These are phyloP conservation scores for Psilocybe tampanensis DNA, from an alignment of 768 basidiomycete species.

Conservation along the genomic window DNA sequence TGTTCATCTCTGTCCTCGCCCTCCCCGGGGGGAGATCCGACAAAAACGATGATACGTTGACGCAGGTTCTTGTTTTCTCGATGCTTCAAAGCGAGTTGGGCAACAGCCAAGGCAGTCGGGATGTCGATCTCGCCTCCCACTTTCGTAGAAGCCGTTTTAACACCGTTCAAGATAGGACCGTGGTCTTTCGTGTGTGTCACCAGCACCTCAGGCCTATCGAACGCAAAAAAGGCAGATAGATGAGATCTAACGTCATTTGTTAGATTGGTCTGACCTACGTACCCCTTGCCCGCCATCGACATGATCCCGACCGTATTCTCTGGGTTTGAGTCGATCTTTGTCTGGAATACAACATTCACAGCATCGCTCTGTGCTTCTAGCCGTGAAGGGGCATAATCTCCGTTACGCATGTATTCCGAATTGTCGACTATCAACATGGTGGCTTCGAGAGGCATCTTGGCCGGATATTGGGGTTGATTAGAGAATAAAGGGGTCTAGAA, in stretches of 20 bases:
- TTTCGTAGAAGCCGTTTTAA: constrained; percentile 70
- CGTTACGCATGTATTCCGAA: constrained; percentile 96
- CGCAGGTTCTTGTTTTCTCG: constrained; percentile 98
- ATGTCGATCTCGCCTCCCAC: constrained; percentile 86
- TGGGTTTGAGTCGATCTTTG: constrained; percentile 94
- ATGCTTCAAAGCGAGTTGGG: constrained; percentile 96
- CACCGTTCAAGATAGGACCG: constrained; percentile 83
- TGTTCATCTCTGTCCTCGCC: constrained; percentile 74
- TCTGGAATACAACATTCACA: constrained; percentile 85
- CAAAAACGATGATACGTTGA: constrained; percentile 93
- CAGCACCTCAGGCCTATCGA: constrained; percentile 84
- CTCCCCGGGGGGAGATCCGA: constrained; percentile 79
- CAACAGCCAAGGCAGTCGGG: constrained; percentile 88
- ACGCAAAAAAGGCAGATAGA: neutral
- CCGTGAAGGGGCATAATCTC: constrained; percentile 85
- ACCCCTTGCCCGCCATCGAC: constrained; percentile 99
- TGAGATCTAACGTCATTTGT: neutral
- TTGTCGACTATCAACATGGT: constrained; percentile 98
- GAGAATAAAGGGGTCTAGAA: neutral
- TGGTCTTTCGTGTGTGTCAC: constrained; percentile 96
- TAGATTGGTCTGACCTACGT: constrained; percentile 24
- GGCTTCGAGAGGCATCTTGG: constrained; percentile 93
- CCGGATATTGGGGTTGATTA: neutral
- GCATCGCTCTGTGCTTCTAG: constrained; percentile 93
- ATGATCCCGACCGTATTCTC: constrained; percentile 98